Evolutionary conservation across 179 eudicot genomes (phyloP), one percentile per base, ranked within the genome.

Genomic region (Corrigiola litoralis): DNA sequence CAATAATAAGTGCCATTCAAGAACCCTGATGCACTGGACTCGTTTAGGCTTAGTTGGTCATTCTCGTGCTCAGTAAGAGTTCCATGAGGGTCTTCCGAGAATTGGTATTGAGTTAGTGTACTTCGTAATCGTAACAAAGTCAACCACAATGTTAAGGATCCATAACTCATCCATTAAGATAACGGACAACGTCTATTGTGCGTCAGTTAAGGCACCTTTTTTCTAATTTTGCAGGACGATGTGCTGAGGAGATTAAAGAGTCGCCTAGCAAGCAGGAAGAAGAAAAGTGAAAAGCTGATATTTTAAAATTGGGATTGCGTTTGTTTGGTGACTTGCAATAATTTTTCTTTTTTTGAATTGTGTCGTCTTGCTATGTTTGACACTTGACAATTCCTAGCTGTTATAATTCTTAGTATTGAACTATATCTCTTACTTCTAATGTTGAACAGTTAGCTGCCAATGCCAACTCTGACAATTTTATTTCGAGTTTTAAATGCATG

Each of bases 221-320:
- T 27, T 6, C 16, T 5, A 23, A 37, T 29, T 27, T 14, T 38
- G 38, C 41, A 84, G 89, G 86, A 82, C 68, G 89, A 84, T 60
- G 78, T 68, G 61, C 67, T 37, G 86, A 82, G 49, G 86, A 84
- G 78, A 69, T 82, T 73, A 82, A 84, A 69, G 86, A 84, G 66
- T 72, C 85, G 62, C 67, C 84, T 53, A 65, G 79, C 72, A 84
- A 84, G 75, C 81, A 63, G 23, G 86, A 80, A 10, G 76, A 79
- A 57, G 82, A 74, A 44, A 68, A 79, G 73, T 74, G 59, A 72
- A 60, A n/a, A 50, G 46, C 49, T 56, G 12, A 6, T 61, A 32
- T 5, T 14, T 72, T 72, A 72, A 77, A 68, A 73, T 63, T 68
- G 62, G 69, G 70, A 17, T 28, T 54, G 54, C 61, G 9, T 61